Evolutionary conservation across 1,284 basidiomycete genomes (phyloP), one percentile per base, ranked within the genome.

Genomic region (Sporisorium iseilematis-ciliati): DNA sequence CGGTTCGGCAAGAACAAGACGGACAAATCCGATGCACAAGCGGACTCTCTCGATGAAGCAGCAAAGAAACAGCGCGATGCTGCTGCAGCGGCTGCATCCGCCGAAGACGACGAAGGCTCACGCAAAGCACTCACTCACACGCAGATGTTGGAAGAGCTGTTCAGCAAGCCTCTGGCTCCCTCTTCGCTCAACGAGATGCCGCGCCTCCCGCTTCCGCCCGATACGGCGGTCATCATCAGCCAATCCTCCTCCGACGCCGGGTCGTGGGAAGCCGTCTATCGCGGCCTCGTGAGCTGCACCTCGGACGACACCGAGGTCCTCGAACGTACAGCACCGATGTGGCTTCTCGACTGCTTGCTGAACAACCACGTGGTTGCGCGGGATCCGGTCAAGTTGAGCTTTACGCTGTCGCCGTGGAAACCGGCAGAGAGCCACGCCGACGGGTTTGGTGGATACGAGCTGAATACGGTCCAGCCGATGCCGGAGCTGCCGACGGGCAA

Each of bases 271-370:
- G 91, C 90, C 5, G 87, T 93, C 2, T 81, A 95, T 82, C 88
- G 93, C 25, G 92, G 93, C 0, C 89, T 90, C 42, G 88, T 91
- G 3, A 88, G 89, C 2, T 89, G 88, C 50, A 90, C 90, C 0
- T 89, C 89, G 10, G 53, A 68, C 12, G 95, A 97, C 75, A 81
- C 90, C 41, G 87, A 88, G 26, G 85, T 87, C 11, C 87, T 98
- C 40, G 95, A 97, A 86, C 90, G 91, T 82, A 87, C 87, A 33
- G 90, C 93, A 87, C 95, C 95, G 2, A 84, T 91, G 66, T 99
- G 96, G 96, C 87, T 97, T 51, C 87, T 95, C 50, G 93, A 97
- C 84, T 96, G 91, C 80, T 86, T 97, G 46, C 88, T 97, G 41
- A 84, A 84, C 10, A 86, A 86, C 35, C 75, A 85, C 12, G 68